phyloP scores from a whole-genome alignment of 148 eudicot species.

The Cornus suecica region DNA sequence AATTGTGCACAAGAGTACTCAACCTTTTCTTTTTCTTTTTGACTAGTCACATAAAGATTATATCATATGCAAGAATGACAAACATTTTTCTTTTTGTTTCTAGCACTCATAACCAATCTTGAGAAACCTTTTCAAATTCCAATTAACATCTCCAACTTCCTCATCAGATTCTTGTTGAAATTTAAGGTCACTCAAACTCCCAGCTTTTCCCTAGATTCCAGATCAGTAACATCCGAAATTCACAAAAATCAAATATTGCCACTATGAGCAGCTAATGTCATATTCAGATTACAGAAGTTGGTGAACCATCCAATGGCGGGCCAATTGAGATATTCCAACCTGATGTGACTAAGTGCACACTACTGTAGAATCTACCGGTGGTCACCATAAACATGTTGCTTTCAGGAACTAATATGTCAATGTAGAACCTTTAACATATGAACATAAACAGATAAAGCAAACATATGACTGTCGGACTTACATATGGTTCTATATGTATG shows the following conservation, averaged over 20 bases:
- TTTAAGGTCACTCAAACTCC: neutral
- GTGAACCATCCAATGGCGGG: neutral
- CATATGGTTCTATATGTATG: slow-evolving; percentile 74
- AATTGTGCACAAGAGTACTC: neutral
- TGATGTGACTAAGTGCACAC: neutral
- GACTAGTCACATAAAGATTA: too few species aligned
- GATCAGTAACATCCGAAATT: neutral
- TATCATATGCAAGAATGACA: neutral
- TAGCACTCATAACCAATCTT: neutral
- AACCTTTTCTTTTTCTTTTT: too few species aligned
- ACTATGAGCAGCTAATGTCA: neutral
- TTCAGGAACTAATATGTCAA: neutral
- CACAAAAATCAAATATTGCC: neutral
- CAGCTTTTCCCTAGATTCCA: neutral
- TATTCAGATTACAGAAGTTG: neutral
- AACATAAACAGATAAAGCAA: neutral
- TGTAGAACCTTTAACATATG: neutral
- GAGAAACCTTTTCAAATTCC: neutral
- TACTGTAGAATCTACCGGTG: neutral
- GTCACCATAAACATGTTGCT: neutral
- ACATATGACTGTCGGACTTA: slow-evolving; percentile 29
- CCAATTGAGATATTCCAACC: neutral
- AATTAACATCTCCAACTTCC: neutral
- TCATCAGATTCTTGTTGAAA: neutral
- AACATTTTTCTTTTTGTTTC: neutral